phyloP scores from a whole-genome alignment of 2,329 filamentous ascomycete genomes.

The Neofusicoccum ribis region DNA sequence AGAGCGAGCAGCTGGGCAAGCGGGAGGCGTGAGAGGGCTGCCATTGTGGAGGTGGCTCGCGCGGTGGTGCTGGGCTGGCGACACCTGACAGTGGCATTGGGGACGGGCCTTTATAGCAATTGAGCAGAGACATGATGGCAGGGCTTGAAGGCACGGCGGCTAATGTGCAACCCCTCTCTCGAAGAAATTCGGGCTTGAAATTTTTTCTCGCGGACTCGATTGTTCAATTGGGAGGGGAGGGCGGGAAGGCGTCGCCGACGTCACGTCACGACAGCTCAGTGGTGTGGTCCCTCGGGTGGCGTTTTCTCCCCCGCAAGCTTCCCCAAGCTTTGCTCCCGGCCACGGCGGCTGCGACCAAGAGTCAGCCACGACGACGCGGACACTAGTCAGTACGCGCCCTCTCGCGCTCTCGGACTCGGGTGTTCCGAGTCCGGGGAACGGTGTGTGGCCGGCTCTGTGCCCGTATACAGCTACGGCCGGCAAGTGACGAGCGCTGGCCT shows the following conservation, averaged over 20 bases:
- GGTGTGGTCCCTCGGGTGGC: background rate
- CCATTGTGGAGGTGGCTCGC: background rate
- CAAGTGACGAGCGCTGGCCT: background rate
- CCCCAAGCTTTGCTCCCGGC: background rate
- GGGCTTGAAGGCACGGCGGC: too few relatives aligned
- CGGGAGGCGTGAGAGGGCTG: background rate
- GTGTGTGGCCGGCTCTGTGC: background rate
- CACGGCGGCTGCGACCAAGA: background rate
- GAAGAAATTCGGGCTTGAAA: too few relatives aligned
- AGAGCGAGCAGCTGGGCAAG: background rate
- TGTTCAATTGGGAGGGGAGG: background rate
- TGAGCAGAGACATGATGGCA: background rate
- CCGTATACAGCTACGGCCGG: background rate
- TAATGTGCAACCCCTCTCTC: conserved; percentile 4
- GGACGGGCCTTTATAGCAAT: background rate
- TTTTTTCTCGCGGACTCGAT: background rate
- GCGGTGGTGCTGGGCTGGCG: background rate
- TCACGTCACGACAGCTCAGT: background rate
- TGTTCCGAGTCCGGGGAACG: background rate
- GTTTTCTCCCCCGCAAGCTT: background rate
- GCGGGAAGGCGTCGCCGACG: background rate
- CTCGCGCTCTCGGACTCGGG: background rate
- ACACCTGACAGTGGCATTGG: background rate
- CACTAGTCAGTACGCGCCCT: background rate
- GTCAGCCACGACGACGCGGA: background rate